Evolutionary conservation across 2,329 filamentous ascomycete species (phyloP).

Genomic region (Fusarium sp.): DNA sequence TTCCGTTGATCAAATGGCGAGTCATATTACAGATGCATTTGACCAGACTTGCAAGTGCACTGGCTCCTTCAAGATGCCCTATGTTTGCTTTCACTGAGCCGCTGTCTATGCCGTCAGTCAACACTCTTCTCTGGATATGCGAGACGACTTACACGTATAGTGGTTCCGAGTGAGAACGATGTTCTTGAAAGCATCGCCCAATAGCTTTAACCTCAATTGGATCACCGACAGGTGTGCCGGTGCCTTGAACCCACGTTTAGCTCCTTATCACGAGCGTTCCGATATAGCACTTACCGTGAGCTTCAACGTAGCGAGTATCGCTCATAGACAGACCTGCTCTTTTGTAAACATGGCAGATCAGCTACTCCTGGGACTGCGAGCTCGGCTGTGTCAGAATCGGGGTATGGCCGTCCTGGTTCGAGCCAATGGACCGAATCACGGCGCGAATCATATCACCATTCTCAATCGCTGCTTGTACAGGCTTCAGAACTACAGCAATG

Average conservation of each 20-base stretch:
- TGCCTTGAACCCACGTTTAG: not conserved
- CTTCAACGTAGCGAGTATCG: conserved; percentile 46
- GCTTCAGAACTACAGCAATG: conserved; percentile 59
- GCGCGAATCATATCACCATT: conserved; percentile 51
- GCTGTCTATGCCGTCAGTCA: not conserved
- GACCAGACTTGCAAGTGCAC: not conserved
- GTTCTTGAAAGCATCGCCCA: not conserved
- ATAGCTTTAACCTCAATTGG: conserved; percentile 9
- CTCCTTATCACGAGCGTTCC: rapidly evolving
- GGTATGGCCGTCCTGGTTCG: conserved; percentile 54
- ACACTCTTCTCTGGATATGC: too few relatives aligned
- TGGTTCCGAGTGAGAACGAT: not conserved
- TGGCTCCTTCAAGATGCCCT: conserved; percentile 1
- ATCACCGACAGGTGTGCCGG: conserved; percentile 5
- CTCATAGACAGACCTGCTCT: conserved; percentile 39
- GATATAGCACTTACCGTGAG: conserved; percentile 26
- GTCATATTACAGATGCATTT: conserved; percentile 3
- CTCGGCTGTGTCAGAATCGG: conserved; percentile 48
- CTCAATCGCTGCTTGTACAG: conserved; percentile 55
- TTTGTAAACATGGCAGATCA: conserved; percentile 45
- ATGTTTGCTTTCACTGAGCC: conserved; percentile 11
- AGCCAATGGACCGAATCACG: conserved; percentile 43
- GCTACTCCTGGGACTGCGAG: conserved; percentile 12
- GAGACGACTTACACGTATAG: conserved; percentile 1
- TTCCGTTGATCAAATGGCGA: rapidly evolving